Conservation (phyloP, 768 basidiomycete species). For the Suillus clintonianus region DNA sequence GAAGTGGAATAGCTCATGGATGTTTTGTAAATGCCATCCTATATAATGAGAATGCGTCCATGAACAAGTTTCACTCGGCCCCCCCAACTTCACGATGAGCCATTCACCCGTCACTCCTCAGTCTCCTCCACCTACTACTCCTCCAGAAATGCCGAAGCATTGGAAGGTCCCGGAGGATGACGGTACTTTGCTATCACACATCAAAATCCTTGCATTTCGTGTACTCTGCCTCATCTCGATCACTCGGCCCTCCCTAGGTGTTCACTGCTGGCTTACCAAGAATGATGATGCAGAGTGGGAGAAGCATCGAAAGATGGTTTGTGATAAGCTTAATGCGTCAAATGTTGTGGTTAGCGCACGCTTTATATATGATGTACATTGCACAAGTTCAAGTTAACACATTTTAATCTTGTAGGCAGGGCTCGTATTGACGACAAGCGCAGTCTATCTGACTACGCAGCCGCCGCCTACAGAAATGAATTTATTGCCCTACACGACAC, state of each 20-base stretch:
- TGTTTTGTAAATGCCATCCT: not conserved
- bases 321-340: not conserved
- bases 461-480: not conserved
- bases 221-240: constrained; percentile 1
- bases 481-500: not conserved
- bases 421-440: not conserved
- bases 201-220: not conserved
- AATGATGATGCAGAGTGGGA: not conserved
- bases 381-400: not conserved
- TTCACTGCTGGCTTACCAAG: constrained; percentile 1
- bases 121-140: not conserved
- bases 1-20: not conserved
- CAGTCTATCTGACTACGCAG: constrained; percentile 1
- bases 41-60: not conserved
- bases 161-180: not conserved
- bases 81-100: not conserved
- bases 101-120: not conserved
- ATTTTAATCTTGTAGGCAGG: not conserved
- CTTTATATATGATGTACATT: no score
- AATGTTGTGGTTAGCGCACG: constrained; percentile 1
- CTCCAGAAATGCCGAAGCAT: not conserved
- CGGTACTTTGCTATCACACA: not conserved
- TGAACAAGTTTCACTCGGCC: not conserved
- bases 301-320: not conserved
- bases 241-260: not conserved